Conservation (phyloP, 768 basidiomycete genomes). For the Podaxis sp. region DNA sequence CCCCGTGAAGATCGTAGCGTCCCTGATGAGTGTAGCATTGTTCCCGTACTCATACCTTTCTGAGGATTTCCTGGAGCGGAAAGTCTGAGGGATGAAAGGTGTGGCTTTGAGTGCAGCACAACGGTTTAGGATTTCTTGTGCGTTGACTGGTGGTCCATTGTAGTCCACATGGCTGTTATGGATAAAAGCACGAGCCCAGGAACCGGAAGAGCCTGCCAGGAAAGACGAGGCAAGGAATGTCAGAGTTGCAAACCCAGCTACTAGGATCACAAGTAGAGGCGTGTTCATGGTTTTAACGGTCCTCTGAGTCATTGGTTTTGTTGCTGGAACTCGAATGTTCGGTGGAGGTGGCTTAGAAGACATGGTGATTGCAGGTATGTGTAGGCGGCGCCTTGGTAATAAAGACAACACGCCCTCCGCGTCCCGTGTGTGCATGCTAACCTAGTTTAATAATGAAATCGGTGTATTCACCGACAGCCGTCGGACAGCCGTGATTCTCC, state of each 20-base stretch:
- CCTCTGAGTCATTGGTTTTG: not conserved
- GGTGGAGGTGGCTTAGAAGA: constrained; percentile 1
- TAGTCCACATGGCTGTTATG: not conserved
- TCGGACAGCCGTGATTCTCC: not conserved
- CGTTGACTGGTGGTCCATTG: not conserved
- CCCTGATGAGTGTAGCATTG: constrained; percentile 60
- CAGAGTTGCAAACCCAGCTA: constrained; percentile 10
- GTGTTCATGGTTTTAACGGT: not conserved
- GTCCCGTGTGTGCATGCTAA: constrained; percentile 4
- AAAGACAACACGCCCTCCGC: not conserved
- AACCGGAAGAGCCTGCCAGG: not conserved
- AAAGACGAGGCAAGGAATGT: constrained; percentile 8
- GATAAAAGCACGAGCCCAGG: not conserved
- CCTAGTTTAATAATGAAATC: not conserved
- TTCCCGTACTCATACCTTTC: constrained; percentile 69
- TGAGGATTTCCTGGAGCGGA: constrained; percentile 41
- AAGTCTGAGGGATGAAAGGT: constrained; percentile 36
- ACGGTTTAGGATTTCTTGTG: constrained; percentile 32
- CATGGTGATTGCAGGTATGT: not conserved
- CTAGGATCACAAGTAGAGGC: constrained; percentile 5
- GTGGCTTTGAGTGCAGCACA: constrained; percentile 50
- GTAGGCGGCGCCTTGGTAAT: not conserved
- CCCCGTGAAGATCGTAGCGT: constrained; percentile 67
- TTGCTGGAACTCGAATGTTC: not conserved
- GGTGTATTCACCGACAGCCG: not conserved